Evolutionary conservation across 2,329 filamentous ascomycete genomes (phyloP).

Genomic region (Phoma sp.): DNA sequence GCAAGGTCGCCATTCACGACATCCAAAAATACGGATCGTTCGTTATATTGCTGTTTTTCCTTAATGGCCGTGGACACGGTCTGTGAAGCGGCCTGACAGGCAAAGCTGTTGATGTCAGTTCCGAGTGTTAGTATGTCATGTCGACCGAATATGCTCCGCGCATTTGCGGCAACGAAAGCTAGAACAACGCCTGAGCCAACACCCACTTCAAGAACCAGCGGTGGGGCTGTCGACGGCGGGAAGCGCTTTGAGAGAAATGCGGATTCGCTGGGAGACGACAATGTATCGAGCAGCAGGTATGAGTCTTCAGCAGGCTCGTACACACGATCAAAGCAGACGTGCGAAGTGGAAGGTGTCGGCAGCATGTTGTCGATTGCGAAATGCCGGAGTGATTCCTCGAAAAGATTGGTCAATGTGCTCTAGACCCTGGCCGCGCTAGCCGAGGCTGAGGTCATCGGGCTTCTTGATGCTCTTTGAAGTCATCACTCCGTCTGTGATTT

Average conservation of each 20-base stretch:
- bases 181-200: conserved; percentile 94
- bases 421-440: conserved; percentile 29
- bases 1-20: conserved; percentile 75
- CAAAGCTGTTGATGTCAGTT: conserved; percentile 84
- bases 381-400: conserved; percentile 23
- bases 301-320: conserved; percentile 98
- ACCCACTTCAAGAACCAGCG: conserved; percentile 82
- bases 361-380: conserved; percentile 67
- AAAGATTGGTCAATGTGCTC: conserved; percentile 28
- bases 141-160: conserved; percentile 75
- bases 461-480: conserved; percentile 14
- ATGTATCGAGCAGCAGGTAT: conserved; percentile 89
- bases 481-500: conserved; percentile 18
- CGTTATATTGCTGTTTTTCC: conserved; percentile 31
- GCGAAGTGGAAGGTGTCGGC: conserved; percentile 90
- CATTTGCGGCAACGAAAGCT: conserved; percentile 82
- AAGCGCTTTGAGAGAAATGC: conserved; percentile 74
- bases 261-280: conserved; percentile 75
- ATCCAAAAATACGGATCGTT: conserved; percentile 63
- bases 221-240: conserved; percentile 36
- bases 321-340: conserved; percentile 85
- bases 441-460: conserved; percentile 38
- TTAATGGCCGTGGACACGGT: conserved; percentile 67
- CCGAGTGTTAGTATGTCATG: conserved; percentile 74
- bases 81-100: conserved; percentile 75